Base-by-base conservation (phyloP, 2,329 filamentous ascomycete genomes). In the Diaporthe vaccinii region DNA sequence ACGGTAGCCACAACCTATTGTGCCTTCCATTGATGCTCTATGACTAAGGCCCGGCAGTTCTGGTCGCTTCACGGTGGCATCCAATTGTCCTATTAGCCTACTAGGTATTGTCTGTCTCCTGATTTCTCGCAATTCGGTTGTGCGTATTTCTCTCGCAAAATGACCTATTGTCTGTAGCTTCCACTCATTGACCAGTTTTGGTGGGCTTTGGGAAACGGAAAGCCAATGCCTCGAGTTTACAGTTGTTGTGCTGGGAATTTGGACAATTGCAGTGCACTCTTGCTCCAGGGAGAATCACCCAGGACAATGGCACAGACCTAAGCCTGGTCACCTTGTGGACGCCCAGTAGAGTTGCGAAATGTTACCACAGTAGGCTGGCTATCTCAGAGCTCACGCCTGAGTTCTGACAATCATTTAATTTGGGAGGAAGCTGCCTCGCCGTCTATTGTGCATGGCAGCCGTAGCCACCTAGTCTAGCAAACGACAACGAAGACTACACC, bases 21-120 rank as follows among this genome's bases (percentile, higher is more conserved):
- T 51, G 58, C 49, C 57, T 49, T 74, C 72, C 73, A 72, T 72
- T n/a, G 34, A 2, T 12, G 22, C 20, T 20, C 12, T 17, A 17
- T 3, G 36, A 4, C 25, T 4, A 7, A 22, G 17, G 2, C 10
- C 8, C 9, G 5, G 4, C 12, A 0, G 9, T 17, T 14, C 1
- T 17, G 20, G 5, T 25, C 1, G 25, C 44, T 25, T 36, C 2
- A 20, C 10, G 2, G 7, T 51, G 39, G n/a, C 17, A 9, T 22
- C 31, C n/a, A 31, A 46, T 31, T 46, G n/a, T 20, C 6, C 8
- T 14, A 5, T 22, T 10, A 0, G 15, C 12, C 5, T 12, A 0
- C 25, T 28, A 5, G 12, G 10, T 41, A 28, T 39, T 39, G 28
- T 31, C 10, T n/a, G 17, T 20, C 12, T n/a, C 25, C 9, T 31